Percentiles rank a stretch among this genome's conserved stretches.
phyloP scores from a whole-genome alignment of 495 filamentous ascomycete genomes.

The Ramalina peruviana region DNA sequence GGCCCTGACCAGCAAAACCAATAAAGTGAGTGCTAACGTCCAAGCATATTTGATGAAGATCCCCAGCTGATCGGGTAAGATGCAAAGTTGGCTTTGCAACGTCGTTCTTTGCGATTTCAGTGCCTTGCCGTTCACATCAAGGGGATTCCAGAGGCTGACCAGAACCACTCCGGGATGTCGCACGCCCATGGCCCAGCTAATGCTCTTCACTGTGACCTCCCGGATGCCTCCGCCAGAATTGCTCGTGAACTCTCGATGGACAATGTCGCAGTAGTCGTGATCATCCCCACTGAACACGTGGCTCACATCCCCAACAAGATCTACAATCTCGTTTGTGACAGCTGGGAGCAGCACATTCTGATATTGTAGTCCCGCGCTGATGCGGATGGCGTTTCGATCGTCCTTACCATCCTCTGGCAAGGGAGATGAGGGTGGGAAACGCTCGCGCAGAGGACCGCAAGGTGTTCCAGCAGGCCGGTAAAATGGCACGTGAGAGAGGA shows the following conservation, averaged over 20 bases:
- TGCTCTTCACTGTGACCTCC: conserved; percentile 89
- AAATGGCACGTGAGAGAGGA: conserved; percentile 84
- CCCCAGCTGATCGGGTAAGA: conserved; percentile 74
- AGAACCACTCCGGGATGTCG: conserved; percentile 75
- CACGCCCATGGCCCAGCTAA: conserved; percentile 96
- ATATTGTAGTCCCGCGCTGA: conserved; percentile 79
- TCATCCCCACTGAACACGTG: conserved; percentile 93
- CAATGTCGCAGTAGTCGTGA: conserved; percentile 91
- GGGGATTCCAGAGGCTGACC: conserved; percentile 82
- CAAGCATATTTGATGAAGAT: conserved; percentile 67
- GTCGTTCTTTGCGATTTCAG: conserved; percentile 32
- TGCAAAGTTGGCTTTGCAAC: conserved; percentile 76
- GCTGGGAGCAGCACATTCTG: conserved; percentile 76
- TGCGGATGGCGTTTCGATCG: conserved; percentile 59
- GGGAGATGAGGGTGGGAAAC: conserved; percentile 52
- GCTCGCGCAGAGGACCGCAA: conserved; percentile 82
- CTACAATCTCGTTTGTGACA: conserved; percentile 57
- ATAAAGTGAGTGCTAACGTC: conserved; percentile 44
- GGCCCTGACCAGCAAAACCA: conserved; percentile 45
- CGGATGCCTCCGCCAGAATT: conserved; percentile 47
- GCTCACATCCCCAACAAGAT: conserved; percentile 57
- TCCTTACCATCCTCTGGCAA: conserved; percentile 46
- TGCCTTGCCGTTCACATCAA: conserved; percentile 48
- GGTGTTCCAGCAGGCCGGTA: conserved; percentile 69
- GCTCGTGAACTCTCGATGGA: conserved; percentile 51